Evolutionary conservation across 805 yeast genomes (phyloP), one percentile per base, ranked within the genome.

Genomic region (Saturnispora bothae): DNA sequence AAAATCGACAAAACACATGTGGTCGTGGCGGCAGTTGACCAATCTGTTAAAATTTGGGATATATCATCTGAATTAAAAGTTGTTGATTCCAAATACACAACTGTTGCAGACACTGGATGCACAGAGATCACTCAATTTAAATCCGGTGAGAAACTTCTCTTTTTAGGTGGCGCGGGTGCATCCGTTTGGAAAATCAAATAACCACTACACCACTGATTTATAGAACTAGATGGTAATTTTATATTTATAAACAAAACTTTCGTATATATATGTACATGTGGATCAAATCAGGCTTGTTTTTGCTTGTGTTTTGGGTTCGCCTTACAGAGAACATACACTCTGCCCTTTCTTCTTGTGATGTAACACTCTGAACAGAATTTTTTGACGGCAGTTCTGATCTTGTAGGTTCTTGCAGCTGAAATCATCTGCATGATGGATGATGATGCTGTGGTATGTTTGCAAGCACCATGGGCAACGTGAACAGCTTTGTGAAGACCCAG

Each of bases 261-360:
- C 12, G 12, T 25, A 26, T 19, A 34, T 20, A 34, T 14, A 28
- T 28, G n/a, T 16, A 34, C 18, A 20, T 28, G 31, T 19, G 14
- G 15, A 28, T 14, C 26, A 7, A 22, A 10, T 55, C 57, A 78
- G 49, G 84, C 84, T 60, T 84, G 95, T 60, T 95, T 83, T 62
- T 88, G 96, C 63, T 88, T 88, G 62, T 88, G 97, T 57, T 84
- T 85, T 45, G 86, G 85, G 57, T 88, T 84, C 34, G 92, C 69
- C 59, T 88, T 92, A 69, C 98, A 89, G 56, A 83, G 79, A 28
- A 92, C 95, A 48, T 84, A 85, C 10, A 88, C 89, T 52, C 92
- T 71, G 30, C 98, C 98, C 63, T 88, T 92, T 61, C 97, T 80
- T 62, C 94, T 81, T 9, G 92, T 96, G 61, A 84, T 73, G 50